These are phyloP conservation scores for Blastobotrys terrestris DNA, from an alignment of 805 yeast genomes.

Conservation along the genomic window DNA sequence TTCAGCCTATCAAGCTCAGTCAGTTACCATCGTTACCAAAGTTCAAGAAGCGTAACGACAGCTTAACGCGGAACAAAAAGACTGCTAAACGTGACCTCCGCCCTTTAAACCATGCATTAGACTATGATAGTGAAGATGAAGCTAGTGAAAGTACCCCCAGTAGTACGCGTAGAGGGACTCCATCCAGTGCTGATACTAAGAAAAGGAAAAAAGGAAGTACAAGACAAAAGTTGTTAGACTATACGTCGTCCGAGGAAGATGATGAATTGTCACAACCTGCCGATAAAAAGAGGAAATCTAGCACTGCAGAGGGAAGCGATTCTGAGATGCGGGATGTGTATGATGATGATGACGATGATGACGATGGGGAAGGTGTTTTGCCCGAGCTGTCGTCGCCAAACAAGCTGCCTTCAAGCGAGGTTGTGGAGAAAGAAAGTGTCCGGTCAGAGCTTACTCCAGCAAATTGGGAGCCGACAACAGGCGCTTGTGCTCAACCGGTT, in stretches of 20 bases:
- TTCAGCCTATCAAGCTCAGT: background rate
- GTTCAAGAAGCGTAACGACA: constrained; percentile 20
- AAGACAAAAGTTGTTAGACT: constrained; percentile 8
- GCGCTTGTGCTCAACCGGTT: constrained; percentile 49
- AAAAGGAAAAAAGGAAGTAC: background rate
- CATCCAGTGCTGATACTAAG: constrained; percentile 2
- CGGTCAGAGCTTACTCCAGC: constrained; percentile 9
- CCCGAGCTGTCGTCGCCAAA: too few species aligned
- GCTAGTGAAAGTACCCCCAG: constrained; percentile 14
- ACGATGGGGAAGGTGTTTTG: too few species aligned
- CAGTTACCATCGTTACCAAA: constrained; percentile 18
- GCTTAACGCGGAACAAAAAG: constrained; percentile 10
- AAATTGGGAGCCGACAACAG: constrained; percentile 38
- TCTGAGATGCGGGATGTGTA: background rate
- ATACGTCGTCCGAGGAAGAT: constrained; percentile 46
- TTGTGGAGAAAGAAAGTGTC: constrained; percentile 6
- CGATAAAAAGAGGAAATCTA: constrained; percentile 19
- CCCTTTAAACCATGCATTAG: constrained; percentile 28
- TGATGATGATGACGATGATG: too few species aligned
- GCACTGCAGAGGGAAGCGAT: constrained; percentile 15
- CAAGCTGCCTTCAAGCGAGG: background rate
- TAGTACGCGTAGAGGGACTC: constrained; percentile 12
- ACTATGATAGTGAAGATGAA: constrained; percentile 22
- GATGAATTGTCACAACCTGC: constrained; percentile 29
- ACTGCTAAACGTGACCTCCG: constrained; percentile 16